phyloP scores from a whole-genome alignment of 352 stramenopile genomes.

The Phytophthora cryptogea region DNA sequence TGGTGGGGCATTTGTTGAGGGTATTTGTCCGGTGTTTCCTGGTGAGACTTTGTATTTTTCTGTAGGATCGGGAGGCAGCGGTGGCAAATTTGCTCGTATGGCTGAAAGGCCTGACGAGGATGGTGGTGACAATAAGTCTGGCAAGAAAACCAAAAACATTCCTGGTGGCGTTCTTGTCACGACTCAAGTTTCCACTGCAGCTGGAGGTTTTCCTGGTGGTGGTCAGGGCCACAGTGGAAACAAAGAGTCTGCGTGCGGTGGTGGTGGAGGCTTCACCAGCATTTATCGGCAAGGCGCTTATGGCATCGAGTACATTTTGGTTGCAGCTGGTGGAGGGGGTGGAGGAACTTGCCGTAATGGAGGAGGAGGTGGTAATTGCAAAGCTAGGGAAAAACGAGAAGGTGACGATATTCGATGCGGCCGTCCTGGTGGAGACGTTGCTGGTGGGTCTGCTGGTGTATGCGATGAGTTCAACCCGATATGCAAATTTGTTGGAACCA shows the following conservation, averaged over 20 bases:
- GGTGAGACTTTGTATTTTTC: constrained; percentile 75
- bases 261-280: constrained; percentile 71
- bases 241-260: constrained; percentile 69
- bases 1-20: constrained; percentile 73
- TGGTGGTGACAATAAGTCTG: constrained; percentile 7
- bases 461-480: constrained; percentile 67
- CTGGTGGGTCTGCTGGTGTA: constrained; percentile 49
- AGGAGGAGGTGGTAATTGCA: constrained; percentile 42
- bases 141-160: constrained; percentile 23
- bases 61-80: constrained; percentile 50
- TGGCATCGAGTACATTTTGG: constrained; percentile 70
- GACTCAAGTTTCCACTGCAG: constrained; percentile 48
- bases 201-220: constrained; percentile 55
- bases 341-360: constrained; percentile 73
- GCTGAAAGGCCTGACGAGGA: constrained; percentile 35
- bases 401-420: constrained; percentile 65
- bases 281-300: constrained; percentile 68
- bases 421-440: constrained; percentile 38
- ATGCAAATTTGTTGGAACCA: constrained; percentile 62
- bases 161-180: constrained; percentile 35
- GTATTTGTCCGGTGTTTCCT: constrained; percentile 56
- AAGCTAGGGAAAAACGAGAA: constrained; percentile 25
- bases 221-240: constrained; percentile 68
- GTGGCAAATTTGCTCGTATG: constrained; percentile 53
- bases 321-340: constrained; percentile 66